Evolutionary conservation across 2,329 filamentous ascomycete species (phyloP).

Genomic region (Torrubiella hemipterigena): DNA sequence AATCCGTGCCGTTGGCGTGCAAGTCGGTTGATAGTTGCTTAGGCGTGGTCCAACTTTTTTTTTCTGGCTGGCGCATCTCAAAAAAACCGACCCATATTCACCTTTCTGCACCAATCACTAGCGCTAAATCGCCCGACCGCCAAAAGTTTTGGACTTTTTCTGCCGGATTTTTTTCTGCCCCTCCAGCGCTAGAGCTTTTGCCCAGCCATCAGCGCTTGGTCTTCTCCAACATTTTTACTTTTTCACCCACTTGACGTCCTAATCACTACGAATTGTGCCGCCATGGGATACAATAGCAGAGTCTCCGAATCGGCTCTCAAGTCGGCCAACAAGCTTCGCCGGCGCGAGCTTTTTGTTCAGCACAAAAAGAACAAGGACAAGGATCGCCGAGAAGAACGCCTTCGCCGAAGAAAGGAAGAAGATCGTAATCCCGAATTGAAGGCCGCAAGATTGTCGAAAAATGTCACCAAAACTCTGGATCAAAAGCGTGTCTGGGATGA

Average conservation of each 20-base stretch:
- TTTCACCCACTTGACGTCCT: not conserved
- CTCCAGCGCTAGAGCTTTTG: slow-evolving; percentile 7
- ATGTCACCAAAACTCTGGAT: slow-evolving; percentile 73
- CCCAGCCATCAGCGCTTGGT: too few species aligned
- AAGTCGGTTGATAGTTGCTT: slow-evolving; percentile 3
- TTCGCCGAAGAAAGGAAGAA: slow-evolving; percentile 74
- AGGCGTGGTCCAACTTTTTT: slow-evolving; percentile 10
- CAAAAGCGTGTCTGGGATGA: slow-evolving; percentile 87
- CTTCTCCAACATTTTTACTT: slow-evolving; percentile 2
- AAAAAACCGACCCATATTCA: too few species aligned
- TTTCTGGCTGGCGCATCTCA: slow-evolving; percentile 6
- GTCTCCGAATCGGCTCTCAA: slow-evolving; percentile 26
- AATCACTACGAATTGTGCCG: slow-evolving; percentile 3
- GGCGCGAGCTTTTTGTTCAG: slow-evolving; percentile 67
- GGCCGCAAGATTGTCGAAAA: slow-evolving; percentile 60
- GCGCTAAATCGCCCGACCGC: slow-evolving; percentile 18
- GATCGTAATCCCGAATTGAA: slow-evolving; percentile 67
- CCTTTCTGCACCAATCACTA: slow-evolving; percentile 12
- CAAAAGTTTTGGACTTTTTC: slow-evolving; percentile 24
- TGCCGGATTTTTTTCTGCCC: slow-evolving; percentile 13
- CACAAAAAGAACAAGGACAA: slow-evolving; percentile 68
- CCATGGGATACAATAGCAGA: slow-evolving; percentile 23
- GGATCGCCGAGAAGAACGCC: slow-evolving; percentile 63
- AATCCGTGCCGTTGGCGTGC: too few species aligned
- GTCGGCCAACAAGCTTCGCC: slow-evolving; percentile 64